Evolutionary conservation across 306 rosid genomes (phyloP).

Genomic region (Trichosanthes cucumerina): DNA sequence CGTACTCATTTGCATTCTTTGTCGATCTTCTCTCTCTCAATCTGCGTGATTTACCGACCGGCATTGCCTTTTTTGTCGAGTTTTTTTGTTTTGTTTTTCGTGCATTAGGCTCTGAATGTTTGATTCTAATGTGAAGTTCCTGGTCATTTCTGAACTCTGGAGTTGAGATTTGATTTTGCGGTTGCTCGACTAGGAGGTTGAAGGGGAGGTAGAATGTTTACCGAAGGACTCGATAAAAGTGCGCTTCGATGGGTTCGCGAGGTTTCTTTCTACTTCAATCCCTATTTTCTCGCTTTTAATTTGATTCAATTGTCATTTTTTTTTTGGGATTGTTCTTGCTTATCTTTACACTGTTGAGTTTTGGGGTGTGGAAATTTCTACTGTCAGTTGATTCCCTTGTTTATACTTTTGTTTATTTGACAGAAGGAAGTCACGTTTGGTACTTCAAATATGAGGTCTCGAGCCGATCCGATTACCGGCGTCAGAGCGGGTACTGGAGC

Average conservation of each 20-base stretch:
- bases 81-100: background rate
- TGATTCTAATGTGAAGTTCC: background rate
- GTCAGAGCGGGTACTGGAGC: slow-evolving; percentile 31
- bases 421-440: slow-evolving; percentile 41
- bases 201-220: slow-evolving; percentile 42
- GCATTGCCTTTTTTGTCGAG: background rate
- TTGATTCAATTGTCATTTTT: background rate
- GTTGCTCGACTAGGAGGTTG: background rate
- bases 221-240: slow-evolving; percentile 76
- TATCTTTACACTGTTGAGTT: background rate
- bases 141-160: background rate
- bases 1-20: background rate
- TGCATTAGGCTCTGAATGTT: background rate
- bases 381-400: background rate
- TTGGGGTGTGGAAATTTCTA: slow-evolving; percentile 12
- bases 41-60: background rate
- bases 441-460: slow-evolving; percentile 34
- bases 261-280: slow-evolving; percentile 28
- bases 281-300: background rate
- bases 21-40: background rate
- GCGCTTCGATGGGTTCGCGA: slow-evolving; percentile 88
- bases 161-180: background rate
- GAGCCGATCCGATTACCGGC: slow-evolving; percentile 45
- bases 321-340: background rate
- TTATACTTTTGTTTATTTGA: background rate